These are phyloP conservation scores for Lipomyces yamadae DNA, from an alignment of 805 yeast genomes.

Conservation along the genomic window DNA sequence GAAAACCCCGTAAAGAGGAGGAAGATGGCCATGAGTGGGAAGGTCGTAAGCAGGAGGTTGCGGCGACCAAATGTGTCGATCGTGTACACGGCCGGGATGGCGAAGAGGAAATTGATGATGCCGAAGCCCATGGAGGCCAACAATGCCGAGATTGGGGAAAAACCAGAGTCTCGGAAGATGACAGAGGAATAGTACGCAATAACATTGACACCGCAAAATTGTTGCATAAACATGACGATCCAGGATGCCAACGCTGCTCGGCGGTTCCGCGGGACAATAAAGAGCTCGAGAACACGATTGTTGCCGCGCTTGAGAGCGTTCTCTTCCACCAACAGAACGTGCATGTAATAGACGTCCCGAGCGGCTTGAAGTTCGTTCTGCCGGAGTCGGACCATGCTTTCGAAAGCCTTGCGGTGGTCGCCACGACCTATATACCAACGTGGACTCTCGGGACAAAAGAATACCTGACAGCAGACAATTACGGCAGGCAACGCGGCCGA, in stretches of 20 bases:
- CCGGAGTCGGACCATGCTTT: slow-evolving; percentile 56
- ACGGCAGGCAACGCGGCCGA: slow-evolving; percentile 65
- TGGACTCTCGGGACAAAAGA: slow-evolving; percentile 70
- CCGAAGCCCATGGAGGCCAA: slow-evolving; percentile 89
- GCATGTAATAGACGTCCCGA: slow-evolving; percentile 65
- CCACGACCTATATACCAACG: slow-evolving; percentile 67
- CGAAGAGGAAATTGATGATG: slow-evolving; percentile 76
- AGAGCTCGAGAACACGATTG: slow-evolving; percentile 49
- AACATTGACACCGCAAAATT: slow-evolving; percentile 87
- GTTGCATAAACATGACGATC: slow-evolving; percentile 88
- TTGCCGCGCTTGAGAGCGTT: slow-evolving; percentile 47
- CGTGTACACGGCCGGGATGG: slow-evolving; percentile 79
- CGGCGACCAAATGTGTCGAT: slow-evolving; percentile 82
- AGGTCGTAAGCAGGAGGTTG: slow-evolving; percentile 58
- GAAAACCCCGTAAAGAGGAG: slow-evolving; percentile 61
- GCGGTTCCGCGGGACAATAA: slow-evolving; percentile 78
- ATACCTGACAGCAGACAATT: slow-evolving; percentile 57
- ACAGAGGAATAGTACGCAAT: slow-evolving; percentile 84
- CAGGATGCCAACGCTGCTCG: slow-evolving; percentile 81
- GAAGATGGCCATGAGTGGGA: slow-evolving; percentile 63
- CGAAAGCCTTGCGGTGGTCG: slow-evolving; percentile 55
- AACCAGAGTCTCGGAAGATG: slow-evolving; percentile 71
- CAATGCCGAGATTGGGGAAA: slow-evolving; percentile 64
- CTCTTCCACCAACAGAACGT: slow-evolving; percentile 56
- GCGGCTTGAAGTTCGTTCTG: slow-evolving; percentile 60